Evolutionary conservation across 805 yeast genomes (phyloP).

Genomic region (Cyberlindnera misumaiensis): DNA sequence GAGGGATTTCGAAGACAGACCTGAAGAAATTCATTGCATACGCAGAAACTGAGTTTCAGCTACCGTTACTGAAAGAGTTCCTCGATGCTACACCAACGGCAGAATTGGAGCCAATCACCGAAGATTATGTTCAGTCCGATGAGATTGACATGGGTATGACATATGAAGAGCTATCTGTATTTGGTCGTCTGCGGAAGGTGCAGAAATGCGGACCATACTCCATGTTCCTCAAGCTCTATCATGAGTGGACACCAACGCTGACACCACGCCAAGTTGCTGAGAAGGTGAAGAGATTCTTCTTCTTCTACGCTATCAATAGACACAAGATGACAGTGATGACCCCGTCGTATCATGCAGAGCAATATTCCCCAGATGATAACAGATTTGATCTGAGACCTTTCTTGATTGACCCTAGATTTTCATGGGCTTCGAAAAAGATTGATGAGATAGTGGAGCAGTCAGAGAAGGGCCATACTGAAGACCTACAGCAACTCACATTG

Average conservation of each 20-base stretch:
- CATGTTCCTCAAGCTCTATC: slow-evolving; percentile 84
- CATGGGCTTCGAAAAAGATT: slow-evolving; percentile 85
- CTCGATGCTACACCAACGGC: slow-evolving; percentile 95
- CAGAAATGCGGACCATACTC: slow-evolving; percentile 95
- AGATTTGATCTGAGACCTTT: slow-evolving; percentile 96
- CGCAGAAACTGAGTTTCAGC: slow-evolving; percentile 59
- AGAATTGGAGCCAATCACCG: slow-evolving; percentile 93
- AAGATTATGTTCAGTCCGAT: slow-evolving; percentile 88
- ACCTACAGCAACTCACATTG: slow-evolving; percentile 36
- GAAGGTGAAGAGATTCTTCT: slow-evolving; percentile 89
- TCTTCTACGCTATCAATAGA: slow-evolving; percentile 89
- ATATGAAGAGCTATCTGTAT: slow-evolving; percentile 84
- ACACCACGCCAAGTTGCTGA: slow-evolving; percentile 82
- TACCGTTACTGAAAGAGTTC: slow-evolving; percentile 75
- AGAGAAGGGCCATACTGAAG: slow-evolving; percentile 31
- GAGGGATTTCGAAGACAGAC: slow-evolving; percentile 96
- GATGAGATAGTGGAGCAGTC: slow-evolving; percentile 66
- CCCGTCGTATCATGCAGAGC: slow-evolving; percentile 96
- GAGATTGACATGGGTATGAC: slow-evolving; percentile 99
- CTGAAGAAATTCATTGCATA: slow-evolving; percentile 78
- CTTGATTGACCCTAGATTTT: slow-evolving; percentile 80
- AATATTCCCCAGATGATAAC: slow-evolving; percentile 96
- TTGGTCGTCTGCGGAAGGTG: slow-evolving; percentile 87
- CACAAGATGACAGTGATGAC: slow-evolving; percentile 98
- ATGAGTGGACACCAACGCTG: slow-evolving; percentile 84